phyloP scores from a whole-genome alignment of 2,329 filamentous ascomycete genomes.

The Fusarium mexicanum region DNA sequence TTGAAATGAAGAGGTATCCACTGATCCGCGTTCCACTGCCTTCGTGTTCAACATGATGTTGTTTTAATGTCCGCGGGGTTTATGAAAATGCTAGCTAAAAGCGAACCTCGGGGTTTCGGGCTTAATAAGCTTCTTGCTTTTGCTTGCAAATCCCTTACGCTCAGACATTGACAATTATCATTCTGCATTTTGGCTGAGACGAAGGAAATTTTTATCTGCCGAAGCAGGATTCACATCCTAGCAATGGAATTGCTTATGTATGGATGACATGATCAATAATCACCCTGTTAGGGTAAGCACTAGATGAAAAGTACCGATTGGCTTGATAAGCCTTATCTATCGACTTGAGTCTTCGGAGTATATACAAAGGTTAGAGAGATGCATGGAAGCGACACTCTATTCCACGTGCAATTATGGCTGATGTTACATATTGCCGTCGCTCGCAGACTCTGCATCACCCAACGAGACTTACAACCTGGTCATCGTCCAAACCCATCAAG shows the following conservation, averaged over 20 bases:
- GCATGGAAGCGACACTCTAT: background rate
- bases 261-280: background rate
- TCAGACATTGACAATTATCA: background rate
- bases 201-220: background rate
- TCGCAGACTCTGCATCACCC: too few relatives aligned
- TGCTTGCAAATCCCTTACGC: background rate
- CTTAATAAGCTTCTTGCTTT: background rate
- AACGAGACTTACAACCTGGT: rapidly evolving
- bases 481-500: too few relatives aligned
- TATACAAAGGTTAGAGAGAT: too few relatives aligned
- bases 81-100: background rate
- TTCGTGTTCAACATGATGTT: background rate
- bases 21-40: background rate
- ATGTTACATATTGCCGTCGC: background rate
- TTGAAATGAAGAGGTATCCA: background rate
- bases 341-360: background rate
- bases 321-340: background rate
- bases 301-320: background rate
- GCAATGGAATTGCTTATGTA: background rate
- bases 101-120: background rate
- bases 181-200: background rate
- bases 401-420: background rate
- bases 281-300: background rate
- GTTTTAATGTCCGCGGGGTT: background rate
- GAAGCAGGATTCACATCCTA: background rate